phyloP scores from a whole-genome alignment of 2,329 filamentous ascomycete species.

The Coleophoma eucalyptorum region DNA sequence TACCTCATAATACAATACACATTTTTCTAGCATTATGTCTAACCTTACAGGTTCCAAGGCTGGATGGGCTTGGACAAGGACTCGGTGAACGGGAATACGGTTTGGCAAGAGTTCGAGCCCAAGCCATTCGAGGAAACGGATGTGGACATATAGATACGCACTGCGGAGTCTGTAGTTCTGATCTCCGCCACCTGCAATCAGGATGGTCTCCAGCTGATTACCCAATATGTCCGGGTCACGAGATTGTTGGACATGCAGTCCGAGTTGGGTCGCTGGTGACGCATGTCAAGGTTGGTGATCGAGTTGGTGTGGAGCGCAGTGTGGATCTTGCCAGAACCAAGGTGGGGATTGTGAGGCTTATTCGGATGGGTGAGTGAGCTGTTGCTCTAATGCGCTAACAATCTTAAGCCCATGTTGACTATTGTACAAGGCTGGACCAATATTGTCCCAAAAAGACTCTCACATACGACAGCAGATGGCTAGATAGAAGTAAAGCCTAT shows the following conservation, averaged over 20 bases:
- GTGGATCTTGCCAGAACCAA: conserved; percentile 35
- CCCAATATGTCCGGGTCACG: conserved; percentile 4
- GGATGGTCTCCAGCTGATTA: conserved; percentile 24
- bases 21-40: too few relatives aligned
- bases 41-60: conserved; percentile 10
- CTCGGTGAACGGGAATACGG: conserved; percentile 23
- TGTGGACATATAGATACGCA: conserved; percentile 45
- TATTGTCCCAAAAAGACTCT: conserved; percentile 27
- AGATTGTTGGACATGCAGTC: conserved; percentile 43
- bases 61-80: conserved; percentile 25
- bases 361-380: conserved; percentile 5
- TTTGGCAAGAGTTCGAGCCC: conserved; percentile 33
- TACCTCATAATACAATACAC: too few relatives aligned
- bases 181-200: conserved; percentile 16
- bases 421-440: conserved; percentile 9
- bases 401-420: not conserved
- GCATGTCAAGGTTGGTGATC: conserved; percentile 46
- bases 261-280: conserved; percentile 37
- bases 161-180: conserved; percentile 41
- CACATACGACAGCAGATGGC: conserved; percentile 38
- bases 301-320: conserved; percentile 51
- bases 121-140: conserved; percentile 42
- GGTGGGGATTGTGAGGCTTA: conserved; percentile 46
- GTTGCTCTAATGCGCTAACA: not conserved
- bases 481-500: conserved; percentile 36